Base-by-base conservation (phyloP, 352 stramenopile species). In the Pythium guiyangense region DNA sequence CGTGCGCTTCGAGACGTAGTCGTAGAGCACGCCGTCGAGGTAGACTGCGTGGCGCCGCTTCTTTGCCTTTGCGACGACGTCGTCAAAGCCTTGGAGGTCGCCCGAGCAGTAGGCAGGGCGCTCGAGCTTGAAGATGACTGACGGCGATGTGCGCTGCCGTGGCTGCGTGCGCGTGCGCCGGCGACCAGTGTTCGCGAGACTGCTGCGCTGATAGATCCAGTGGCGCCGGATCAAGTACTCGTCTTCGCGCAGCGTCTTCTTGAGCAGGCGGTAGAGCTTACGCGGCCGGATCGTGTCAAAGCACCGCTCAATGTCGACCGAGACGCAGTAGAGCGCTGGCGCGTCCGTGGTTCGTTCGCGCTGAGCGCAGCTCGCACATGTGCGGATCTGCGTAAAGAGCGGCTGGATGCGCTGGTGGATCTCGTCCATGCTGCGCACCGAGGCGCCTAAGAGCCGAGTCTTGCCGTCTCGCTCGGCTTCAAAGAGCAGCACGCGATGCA, bases 141-240 rank as follows among this genome's bases (percentile, higher is more conserved):
- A n/a, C n/a, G n/a, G n/a, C n/a, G n/a, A n/a, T n/a, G n/a, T n/a
- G n/a, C 53, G 15, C 12, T 25, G 20, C 17, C 67, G 63, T 34
- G 52, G 52, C 9, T 58, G 20, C 15, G 57, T 39, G 6, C 34
- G 34, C 6, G 8, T 39, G 11, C 11, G 34, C 8, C 34, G 8
- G 34, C 34, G 34, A 25, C 34, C 62, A 26, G 67, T 45, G 22
- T 65, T 44, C 49, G 42, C 11, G 62, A 65, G 9, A 17, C 63
- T 54, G 39, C 72, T 64, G 62, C 78, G 69, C 39, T 77, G 77
- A 22, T 71, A 84, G 34, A 93, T 73, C 74, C 79, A 90, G 56
- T 90, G 75, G 54, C 86, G 84, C 14, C 79, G 79, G 22, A 93
- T 71, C 11, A 93, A 58, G 29, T 93, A 93, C 49, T 88, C 74